Conservation (phyloP, 2,329 filamentous ascomycete species). For the Monascus ruber region DNA sequence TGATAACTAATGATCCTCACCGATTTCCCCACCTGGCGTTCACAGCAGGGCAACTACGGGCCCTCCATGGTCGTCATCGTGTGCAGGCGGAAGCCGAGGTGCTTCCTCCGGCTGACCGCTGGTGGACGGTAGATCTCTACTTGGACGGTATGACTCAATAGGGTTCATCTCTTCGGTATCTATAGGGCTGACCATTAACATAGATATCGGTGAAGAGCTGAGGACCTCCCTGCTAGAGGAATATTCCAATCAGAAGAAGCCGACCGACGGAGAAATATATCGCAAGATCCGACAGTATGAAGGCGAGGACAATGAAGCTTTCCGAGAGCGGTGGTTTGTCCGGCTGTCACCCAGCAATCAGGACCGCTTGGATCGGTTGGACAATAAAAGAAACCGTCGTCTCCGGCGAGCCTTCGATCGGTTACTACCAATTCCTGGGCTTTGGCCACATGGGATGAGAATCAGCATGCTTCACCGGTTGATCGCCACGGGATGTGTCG, state of each 20-base stretch:
- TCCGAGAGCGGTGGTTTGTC: constrained; percentile 7
- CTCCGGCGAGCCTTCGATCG: constrained; percentile 17
- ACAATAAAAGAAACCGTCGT: too few species aligned
- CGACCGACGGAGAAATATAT: constrained; percentile 18
- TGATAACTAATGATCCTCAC: constrained; percentile 2
- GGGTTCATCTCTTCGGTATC: background rate
- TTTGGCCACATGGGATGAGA: constrained; percentile 20
- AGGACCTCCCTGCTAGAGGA: constrained; percentile 14
- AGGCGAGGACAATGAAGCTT: constrained; percentile 8
- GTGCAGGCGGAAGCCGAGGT: constrained; percentile 10
- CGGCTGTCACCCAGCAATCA: constrained; percentile 8
- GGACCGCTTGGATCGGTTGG: constrained; percentile 6
- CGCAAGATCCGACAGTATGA: constrained; percentile 13
- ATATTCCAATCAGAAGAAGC: constrained; percentile 16
- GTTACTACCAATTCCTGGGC: constrained; percentile 19
- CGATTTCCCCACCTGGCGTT: constrained; percentile 11
- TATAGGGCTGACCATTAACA: too few species aligned
- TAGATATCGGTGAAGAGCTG: constrained; percentile 15
- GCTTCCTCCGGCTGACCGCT: constrained; percentile 9
- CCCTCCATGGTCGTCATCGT: constrained; percentile 16
- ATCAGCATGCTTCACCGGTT: constrained; percentile 16
- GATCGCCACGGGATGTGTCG: constrained; percentile 17
- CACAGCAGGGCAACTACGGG: constrained; percentile 8
- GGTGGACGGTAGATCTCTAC: constrained; percentile 22
- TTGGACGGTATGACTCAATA: constrained; percentile 11